phyloP scores from a whole-genome alignment of 192 early-diverging fungal species.

The Coemansia sp. region DNA sequence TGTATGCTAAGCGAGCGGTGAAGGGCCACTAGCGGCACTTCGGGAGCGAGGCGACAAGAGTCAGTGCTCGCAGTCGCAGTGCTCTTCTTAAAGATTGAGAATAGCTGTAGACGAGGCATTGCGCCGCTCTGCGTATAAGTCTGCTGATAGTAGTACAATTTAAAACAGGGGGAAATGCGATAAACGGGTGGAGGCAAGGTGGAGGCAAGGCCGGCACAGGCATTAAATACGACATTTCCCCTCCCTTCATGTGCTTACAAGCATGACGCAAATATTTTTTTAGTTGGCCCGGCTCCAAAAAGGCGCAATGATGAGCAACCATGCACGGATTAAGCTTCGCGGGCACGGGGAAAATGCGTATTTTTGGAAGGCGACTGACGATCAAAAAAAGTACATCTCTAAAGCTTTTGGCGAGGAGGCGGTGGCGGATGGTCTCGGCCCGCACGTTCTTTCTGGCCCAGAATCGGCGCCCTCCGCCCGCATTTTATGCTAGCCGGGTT shows the following conservation, averaged over 20 bases:
- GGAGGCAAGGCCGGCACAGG: background rate
- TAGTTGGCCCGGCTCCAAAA: slow-evolving; percentile 18
- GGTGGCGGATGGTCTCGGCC: too few relatives aligned
- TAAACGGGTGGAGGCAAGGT: background rate
- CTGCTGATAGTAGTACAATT: background rate
- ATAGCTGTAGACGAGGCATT: slow-evolving; percentile 26
- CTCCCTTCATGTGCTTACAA: background rate
- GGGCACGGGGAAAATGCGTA: background rate
- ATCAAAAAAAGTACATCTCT: background rate
- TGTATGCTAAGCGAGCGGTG: slow-evolving; percentile 5
- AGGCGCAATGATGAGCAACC: background rate
- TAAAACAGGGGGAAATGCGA: background rate
- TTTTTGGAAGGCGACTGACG: background rate
- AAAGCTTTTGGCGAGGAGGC: background rate
- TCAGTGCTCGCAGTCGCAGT: background rate
- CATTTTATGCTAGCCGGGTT: too few relatives aligned
- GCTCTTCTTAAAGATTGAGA: slow-evolving; percentile 20
- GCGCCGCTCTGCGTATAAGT: too few relatives aligned
- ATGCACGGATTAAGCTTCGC: background rate
- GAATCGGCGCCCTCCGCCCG: too few relatives aligned
- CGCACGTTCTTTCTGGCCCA: too few relatives aligned
- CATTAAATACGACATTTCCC: background rate
- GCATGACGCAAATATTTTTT: slow-evolving; percentile 1
- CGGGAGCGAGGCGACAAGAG: background rate
- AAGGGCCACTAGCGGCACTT: background rate